Evolutionary conservation across 371 early-diverging fungal genomes (phyloP), one percentile per base, ranked within the genome.

Genomic region (Haplosporangium sp.): DNA sequence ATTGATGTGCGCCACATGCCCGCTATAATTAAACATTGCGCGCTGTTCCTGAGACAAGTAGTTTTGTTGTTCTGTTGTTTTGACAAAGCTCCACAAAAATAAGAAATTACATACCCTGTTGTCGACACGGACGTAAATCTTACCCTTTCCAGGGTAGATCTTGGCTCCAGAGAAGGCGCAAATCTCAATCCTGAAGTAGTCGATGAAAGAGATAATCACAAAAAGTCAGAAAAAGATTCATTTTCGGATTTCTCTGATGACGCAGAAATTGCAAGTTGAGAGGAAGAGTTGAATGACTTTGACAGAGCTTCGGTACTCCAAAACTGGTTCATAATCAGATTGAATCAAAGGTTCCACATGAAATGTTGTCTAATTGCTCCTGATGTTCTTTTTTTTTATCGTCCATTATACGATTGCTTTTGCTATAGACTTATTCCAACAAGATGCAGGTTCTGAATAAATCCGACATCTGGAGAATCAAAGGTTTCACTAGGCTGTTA

Each of bases 141-240:
- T 95, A 64, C 98, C 98, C 89, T 96, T 95, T 85, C 95, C 95
- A 74, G 98, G 98, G 93, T 98, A 97, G 94, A 98, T 98, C 94
- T 97, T 97, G 91, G 93, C 93, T 78, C 97, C 97, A 77, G 97
- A 96, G 89, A 97, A 97, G 84, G 94, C 91, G 91, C 98, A 97
- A 85, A 92, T 88, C 89, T 95, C 95, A 83, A 94, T 90, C 92
- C 94, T 95, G 75, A 72, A 52, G 62, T 37, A n/a, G 34, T 37
- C 34, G 39, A 61, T 20, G 48, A 48, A 40, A 38, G 57, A 39
- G 61, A n/a, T 47, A 34, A 59, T 27, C 19, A 9, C 19, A 55
- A 27, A 39, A 50, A 55, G 50, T 53, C 45, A 66, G 45, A 27
- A n/a, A 4, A 10, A 52, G 19, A 52, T 47, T 47, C 39, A 50